phyloP scores from a whole-genome alignment of 768 basidiomycete genomes.

The Termitomyces sp. region DNA sequence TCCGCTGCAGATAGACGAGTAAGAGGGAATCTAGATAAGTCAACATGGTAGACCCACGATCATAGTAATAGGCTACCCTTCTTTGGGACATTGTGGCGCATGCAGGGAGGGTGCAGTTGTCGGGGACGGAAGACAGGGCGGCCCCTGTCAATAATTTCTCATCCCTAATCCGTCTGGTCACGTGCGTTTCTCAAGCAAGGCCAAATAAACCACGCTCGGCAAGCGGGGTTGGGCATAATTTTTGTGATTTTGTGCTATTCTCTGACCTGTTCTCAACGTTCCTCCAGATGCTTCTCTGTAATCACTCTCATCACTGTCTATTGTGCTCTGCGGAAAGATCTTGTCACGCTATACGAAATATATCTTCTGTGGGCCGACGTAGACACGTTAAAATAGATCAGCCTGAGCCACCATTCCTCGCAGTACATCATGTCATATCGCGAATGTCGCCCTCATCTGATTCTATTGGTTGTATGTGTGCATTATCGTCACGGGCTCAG shows the following conservation, averaged over 20 bases:
- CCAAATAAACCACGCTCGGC: not conserved
- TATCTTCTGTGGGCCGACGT: not conserved
- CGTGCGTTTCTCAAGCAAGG: not conserved
- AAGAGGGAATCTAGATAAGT: not conserved
- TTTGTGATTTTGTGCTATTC: too few species aligned
- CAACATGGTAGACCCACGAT: slow-evolving; percentile 36
- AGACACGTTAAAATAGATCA: too few species aligned
- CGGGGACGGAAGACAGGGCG: slow-evolving; percentile 6
- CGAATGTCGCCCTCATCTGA: not conserved
- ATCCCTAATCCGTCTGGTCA: not conserved
- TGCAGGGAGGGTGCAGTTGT: not conserved
- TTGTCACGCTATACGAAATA: not conserved
- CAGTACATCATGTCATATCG: not conserved
- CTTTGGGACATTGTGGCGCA: slow-evolving; percentile 56
- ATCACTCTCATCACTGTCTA: not conserved
- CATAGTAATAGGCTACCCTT: slow-evolving; percentile 80
- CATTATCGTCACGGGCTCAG: too few species aligned
- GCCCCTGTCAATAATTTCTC: slow-evolving; percentile 9
- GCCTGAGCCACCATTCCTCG: not conserved
- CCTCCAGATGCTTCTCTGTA: not conserved
- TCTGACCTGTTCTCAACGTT: too few species aligned
- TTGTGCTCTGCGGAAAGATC: not conserved
- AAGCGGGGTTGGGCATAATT: too few species aligned
- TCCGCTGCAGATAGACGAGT: slow-evolving; percentile 45
- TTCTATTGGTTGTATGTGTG: too few species aligned